Evolutionary conservation across 2,329 filamentous ascomycete genomes (phyloP), one percentile per base, ranked within the genome.

Genomic region (Fusarium humuli): DNA sequence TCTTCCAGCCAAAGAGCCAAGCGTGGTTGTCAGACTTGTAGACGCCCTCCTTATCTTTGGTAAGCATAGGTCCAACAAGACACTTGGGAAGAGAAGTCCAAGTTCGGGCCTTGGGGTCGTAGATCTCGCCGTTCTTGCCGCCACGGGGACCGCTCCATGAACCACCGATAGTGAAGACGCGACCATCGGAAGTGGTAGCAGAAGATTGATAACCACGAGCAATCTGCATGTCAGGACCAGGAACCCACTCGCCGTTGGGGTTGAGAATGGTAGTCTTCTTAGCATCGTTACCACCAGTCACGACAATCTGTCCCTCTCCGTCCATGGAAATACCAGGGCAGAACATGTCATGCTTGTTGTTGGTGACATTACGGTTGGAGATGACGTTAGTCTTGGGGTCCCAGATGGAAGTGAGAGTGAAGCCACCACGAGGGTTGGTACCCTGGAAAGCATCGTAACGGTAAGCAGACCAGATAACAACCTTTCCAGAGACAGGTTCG

Each of bases 271-370:
- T 86, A 3, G 84, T 86, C 54, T 81, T 82, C 10, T 79, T 76
- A 6, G 83, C 83, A 59, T 83, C 81, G 41, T 83, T 82, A 7
- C 88, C 88, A 2, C 88, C 87, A 4, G 83, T 85, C 7, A 90
- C 82, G 3, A 89, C 72, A n/a, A 87, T 81, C 5, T 81, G 78
- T 3, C 86, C 87, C 18, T 83, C 77, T 18, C 80, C 81, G 49
- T 85, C 83, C 16, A 84, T 77, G 5, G 82, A 84, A 29, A 88
- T 85, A 5, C 86, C 87, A 0, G 87, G 86, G 73, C 86, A 88
- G 72, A 87, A 87, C 85, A 87, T 87, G 71, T 87, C 85, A 70
- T 87, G 84, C 10, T 80, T 69, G 1, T 83, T 87, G 69, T 85
- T 75, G 57, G 77, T 74, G 7, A 82, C 37, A 14, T 65, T 69